phyloP scores from a whole-genome alignment of 2,329 filamentous ascomycete species.

The Hyphodiscus sp. region DNA sequence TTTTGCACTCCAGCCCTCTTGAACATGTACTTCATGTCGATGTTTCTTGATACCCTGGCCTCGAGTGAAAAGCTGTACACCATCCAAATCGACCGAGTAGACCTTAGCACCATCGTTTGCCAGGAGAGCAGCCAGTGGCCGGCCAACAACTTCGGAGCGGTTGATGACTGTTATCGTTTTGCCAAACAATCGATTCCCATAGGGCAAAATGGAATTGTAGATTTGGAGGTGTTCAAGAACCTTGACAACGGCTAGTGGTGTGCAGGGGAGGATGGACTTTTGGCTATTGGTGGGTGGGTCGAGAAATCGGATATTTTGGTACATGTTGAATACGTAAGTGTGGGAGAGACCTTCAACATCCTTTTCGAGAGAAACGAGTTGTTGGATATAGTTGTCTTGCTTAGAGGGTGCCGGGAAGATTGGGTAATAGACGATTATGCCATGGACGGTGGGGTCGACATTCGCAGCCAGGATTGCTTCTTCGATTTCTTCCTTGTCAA shows the following conservation, averaged over 20 bases:
- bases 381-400: constrained; percentile 93
- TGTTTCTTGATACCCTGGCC: constrained; percentile 80
- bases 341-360: constrained; percentile 95
- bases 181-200: constrained; percentile 88
- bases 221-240: constrained; percentile 93
- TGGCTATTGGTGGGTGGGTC: constrained; percentile 69
- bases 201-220: constrained; percentile 90
- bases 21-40: constrained; percentile 72
- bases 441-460: constrained; percentile 68
- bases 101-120: constrained; percentile 95
- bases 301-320: constrained; percentile 93
- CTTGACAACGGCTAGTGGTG: constrained; percentile 92
- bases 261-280: constrained; percentile 94
- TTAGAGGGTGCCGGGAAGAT: constrained; percentile 76
- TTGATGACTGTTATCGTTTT: constrained; percentile 96
- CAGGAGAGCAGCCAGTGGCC: constrained; percentile 83
- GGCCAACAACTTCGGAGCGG: constrained; percentile 88
- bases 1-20: constrained; percentile 73
- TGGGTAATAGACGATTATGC: constrained; percentile 95
- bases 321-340: constrained; percentile 98
- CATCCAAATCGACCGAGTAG: constrained; percentile 88
- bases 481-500: constrained; percentile 84
- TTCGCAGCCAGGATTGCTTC: constrained; percentile 84
- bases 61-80: constrained; percentile 86
- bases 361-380: constrained; percentile 83